phyloP scores from a whole-genome alignment of 2,329 filamentous ascomycete genomes.

The Cytospora leucostoma region DNA sequence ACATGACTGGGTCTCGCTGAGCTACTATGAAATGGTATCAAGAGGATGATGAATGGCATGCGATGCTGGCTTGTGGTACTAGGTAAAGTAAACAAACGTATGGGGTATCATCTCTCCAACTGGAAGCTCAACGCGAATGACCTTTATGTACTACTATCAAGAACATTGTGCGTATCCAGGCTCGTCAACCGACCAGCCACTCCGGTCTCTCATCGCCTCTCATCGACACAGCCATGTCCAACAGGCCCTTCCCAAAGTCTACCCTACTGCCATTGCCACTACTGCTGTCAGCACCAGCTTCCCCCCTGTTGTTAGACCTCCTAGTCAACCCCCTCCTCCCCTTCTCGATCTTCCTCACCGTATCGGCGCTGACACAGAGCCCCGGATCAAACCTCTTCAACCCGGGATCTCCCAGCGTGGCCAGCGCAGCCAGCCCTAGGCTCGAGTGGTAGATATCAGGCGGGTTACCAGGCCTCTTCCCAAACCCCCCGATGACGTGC shows the following conservation, averaged over 20 bases:
- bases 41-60: neutral
- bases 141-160: neutral
- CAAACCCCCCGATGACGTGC: constrained; percentile 80
- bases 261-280: neutral
- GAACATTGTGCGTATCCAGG: neutral
- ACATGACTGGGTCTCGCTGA: neutral
- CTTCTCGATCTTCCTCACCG: constrained; percentile 50
- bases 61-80: neutral
- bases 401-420: constrained; percentile 68
- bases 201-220: constrained; percentile 9
- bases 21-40: neutral
- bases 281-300: neutral
- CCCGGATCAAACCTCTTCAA: constrained; percentile 73
- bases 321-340: constrained; percentile 46
- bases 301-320: constrained; percentile 7
- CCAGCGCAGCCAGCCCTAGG: constrained; percentile 79
- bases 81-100: neutral
- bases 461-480: constrained; percentile 67
- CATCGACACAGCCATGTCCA: constrained; percentile 22
- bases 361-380: constrained; percentile 71
- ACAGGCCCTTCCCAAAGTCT: constrained; percentile 14
- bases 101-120: neutral
- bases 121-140: neutral
- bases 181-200: constrained; percentile 24
- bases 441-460: constrained; percentile 89